Conservation (phyloP, 306 rosid genomes). For the Senna tora region DNA sequence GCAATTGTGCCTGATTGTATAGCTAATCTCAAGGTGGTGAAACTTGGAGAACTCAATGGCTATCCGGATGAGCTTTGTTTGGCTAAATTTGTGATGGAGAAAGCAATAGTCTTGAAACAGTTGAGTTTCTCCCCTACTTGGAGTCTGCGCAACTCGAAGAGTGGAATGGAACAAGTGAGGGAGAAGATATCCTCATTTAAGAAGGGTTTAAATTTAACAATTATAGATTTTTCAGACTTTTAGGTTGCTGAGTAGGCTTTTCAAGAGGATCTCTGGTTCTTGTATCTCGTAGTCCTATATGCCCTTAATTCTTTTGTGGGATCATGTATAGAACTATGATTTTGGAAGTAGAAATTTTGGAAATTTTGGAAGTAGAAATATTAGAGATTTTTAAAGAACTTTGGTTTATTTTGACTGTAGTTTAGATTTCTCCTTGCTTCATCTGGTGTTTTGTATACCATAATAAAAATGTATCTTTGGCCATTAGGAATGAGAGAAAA, state of each 20-base stretch:
- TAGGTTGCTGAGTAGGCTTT: neutral
- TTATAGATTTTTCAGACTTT: neutral
- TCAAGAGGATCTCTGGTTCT: neutral
- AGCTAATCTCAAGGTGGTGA: neutral
- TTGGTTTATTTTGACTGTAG: no score
- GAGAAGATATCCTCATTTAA: slow-evolving; percentile 22
- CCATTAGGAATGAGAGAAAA: no score
- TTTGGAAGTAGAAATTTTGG: neutral
- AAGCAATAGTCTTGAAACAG: slow-evolving; percentile 1
- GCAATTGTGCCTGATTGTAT: slow-evolving; percentile 1
- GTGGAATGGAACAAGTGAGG: slow-evolving; percentile 3
- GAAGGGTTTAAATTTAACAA: neutral
- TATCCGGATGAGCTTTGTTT: neutral
- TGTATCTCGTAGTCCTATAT: neutral
- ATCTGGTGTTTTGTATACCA: no score
- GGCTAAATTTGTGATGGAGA: slow-evolving; percentile 30
- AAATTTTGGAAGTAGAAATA: no score
- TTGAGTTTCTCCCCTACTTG: neutral
- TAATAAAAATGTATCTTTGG: no score
- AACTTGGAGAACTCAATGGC: neutral
- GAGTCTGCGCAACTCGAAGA: neutral
- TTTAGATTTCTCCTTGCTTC: no score
- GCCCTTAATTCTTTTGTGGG: neutral
- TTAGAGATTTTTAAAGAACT: no score
- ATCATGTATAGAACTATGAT: neutral